These are phyloP conservation scores for Tetracladium maxilliforme DNA, from an alignment of 2,329 filamentous ascomycete genomes.

Conservation along the genomic window DNA sequence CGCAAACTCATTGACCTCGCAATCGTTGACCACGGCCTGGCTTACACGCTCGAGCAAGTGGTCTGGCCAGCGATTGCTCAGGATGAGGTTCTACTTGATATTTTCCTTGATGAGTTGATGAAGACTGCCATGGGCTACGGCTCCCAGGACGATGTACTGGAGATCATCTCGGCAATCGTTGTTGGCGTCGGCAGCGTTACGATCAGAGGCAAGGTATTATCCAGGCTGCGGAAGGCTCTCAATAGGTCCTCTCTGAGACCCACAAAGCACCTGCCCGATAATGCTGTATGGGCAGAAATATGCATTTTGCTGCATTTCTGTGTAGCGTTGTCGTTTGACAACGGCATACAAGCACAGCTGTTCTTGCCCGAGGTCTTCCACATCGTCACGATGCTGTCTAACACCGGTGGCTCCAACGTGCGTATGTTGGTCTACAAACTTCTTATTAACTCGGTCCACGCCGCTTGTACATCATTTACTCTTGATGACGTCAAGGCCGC, in stretches of 20 bases:
- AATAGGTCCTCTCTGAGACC: conserved; percentile 52
- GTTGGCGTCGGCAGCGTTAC: conserved; percentile 50
- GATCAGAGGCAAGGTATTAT: conserved; percentile 49
- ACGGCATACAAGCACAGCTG: conserved; percentile 50
- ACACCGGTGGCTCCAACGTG: conserved; percentile 43
- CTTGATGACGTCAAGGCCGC: conserved; percentile 37
- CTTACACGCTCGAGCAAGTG: conserved; percentile 45
- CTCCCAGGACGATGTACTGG: conserved; percentile 40
- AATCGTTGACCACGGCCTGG: conserved; percentile 42
- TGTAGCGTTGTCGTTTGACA: conserved; percentile 52
- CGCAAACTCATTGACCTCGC: conserved; percentile 53
- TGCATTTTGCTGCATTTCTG: conserved; percentile 53
- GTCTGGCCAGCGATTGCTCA: conserved; percentile 50
- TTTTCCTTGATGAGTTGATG: conserved; percentile 52
- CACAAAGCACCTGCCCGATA: conserved; percentile 50
- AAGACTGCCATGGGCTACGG: conserved; percentile 47
- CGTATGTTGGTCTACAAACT: conserved; percentile 46
- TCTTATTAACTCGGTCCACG: conserved; percentile 52
- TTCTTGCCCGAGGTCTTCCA: conserved; percentile 58
- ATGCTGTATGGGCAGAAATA: conserved; percentile 55
- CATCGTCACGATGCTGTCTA: conserved; percentile 55
- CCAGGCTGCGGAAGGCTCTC: conserved; percentile 49
- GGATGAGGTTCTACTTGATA: conserved; percentile 50
- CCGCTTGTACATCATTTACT: conserved; percentile 49
- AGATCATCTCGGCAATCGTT: conserved; percentile 46